Percentiles rank a stretch among this genome's conserved stretches.
Evolutionary conservation across 257 asterid species (phyloP).

Genomic region (Nicotiana tomentosiformis): DNA sequence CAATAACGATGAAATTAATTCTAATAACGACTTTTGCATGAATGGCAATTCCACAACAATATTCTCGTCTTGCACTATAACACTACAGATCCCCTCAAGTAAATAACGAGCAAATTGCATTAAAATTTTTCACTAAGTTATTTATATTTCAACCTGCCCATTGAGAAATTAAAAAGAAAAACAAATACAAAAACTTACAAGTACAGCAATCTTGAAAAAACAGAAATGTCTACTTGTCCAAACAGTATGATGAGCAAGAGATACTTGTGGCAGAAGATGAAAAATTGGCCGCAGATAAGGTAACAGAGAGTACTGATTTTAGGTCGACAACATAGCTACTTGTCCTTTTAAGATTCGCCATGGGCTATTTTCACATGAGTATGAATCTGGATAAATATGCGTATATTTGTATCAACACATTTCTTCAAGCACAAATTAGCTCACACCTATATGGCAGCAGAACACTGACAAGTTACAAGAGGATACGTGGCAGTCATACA

Average conservation of each 20-base stretch:
- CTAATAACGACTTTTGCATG: no score
- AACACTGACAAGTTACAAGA: background rate
- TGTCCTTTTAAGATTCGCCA: background rate
- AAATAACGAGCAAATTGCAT: no score
- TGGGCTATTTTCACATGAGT: background rate
- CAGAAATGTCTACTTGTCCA: background rate
- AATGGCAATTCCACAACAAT: no score
- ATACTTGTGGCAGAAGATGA: background rate
- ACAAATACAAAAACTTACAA: no score
- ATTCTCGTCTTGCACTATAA: no score
- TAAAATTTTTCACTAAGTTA: no score
- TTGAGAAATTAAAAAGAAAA: no score
- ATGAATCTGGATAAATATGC: background rate
- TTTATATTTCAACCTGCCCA: no score
- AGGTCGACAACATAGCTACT: background rate
- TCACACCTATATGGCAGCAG: background rate
- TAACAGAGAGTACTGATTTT: background rate
- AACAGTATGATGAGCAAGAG: background rate
- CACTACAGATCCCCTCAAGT: no score
- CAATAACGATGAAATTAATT: no score
- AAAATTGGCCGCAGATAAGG: no score
- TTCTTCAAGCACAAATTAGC: background rate
- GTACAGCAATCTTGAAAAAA: background rate
- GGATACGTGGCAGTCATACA: conserved; percentile 20
- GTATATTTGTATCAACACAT: background rate